These are phyloP conservation scores for Cryptococcus neoformans DNA, from an alignment of 1,284 basidiomycete species.

Conservation along the genomic window DNA sequence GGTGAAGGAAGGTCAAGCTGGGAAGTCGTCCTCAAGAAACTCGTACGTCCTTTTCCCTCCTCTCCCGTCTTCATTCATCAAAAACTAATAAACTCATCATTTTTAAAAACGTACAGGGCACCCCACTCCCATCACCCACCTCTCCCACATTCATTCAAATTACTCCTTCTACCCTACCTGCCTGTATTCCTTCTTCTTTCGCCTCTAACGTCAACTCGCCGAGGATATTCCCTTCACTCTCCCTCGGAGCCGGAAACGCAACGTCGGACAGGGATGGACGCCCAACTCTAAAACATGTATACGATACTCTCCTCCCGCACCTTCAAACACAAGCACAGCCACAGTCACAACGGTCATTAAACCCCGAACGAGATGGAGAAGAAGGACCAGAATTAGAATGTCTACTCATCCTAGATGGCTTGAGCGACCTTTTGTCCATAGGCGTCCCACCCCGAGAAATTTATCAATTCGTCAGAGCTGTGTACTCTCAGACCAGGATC, in stretches of 20 bases:
- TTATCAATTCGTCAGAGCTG: conserved; percentile 35
- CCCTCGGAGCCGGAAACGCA: too few species aligned
- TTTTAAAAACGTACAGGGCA: conserved; percentile 18
- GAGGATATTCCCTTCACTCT: too few species aligned
- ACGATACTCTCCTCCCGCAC: conserved; percentile 14
- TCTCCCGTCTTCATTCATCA: background rate
- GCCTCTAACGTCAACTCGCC: too few species aligned
- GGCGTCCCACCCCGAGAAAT: conserved; percentile 28
- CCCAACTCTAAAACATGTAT: conserved; percentile 25
- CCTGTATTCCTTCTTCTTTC: background rate
- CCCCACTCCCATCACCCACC: conserved; percentile 18
- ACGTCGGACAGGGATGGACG: conserved; percentile 4
- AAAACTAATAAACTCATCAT: conserved; percentile 1
- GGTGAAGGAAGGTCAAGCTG: conserved; percentile 30
- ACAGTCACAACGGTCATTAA: too few species aligned
- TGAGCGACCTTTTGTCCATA: conserved; percentile 31
- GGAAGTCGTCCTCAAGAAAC: conserved; percentile 37
- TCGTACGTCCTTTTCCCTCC: conserved; percentile 22
- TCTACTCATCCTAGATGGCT: conserved; percentile 43
- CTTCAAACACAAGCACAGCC: background rate
- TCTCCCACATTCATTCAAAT: conserved; percentile 23
- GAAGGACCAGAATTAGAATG: background rate
- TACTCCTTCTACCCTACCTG: conserved; percentile 25
- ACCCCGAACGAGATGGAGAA: too few species aligned
- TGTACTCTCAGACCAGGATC: conserved; percentile 12